Base-by-base conservation (phyloP, 306 rosid genomes). In the Pyrus pyrifolia region DNA sequence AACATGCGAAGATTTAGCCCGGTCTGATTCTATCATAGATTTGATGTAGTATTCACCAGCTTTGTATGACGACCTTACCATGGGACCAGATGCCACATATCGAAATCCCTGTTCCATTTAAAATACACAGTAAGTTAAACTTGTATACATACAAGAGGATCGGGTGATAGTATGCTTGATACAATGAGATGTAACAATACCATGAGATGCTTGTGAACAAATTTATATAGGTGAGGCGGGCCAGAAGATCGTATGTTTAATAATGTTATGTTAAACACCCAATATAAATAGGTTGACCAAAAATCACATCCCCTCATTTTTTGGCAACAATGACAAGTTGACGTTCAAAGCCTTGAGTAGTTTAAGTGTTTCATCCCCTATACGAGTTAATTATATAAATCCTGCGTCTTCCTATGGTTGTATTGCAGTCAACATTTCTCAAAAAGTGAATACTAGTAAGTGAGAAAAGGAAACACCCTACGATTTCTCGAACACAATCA, bases 11-110 rank as follows among this genome's bases (percentile, higher is more conserved):
- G 94, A 87, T 46, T 86, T 85, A 63, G 88, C 90, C 44, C 97
- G 96, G 80, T 93, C 97, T 21, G 91, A 83, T 63, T 93, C 97
- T 70, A 91, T 93, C 98, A 93, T 91, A 76, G 98, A 91, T 83
- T 93, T 93, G 78, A 93, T 93, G 74, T 93, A 91, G 90, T 81
- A 95, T 79, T 90, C 97, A 67, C 96, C 98, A 38, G 98, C 98
- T 71, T 92, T 89, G 84, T 90, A 95, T 68, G 97, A 92, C 38
- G 97, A 95, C 80, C 97, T 95, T 68, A 95, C 97, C 93, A 92
- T 86, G 65, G 96, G 99, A 63, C 99, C 93, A 72, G 97, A 90
- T 42, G 97, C 99, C 76, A 95, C 96, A 62, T 92, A 90, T 62
- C 92, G 92, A 76, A 95, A 93, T 57, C 97, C 97, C 97, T 90